Base-by-base conservation (phyloP, 1,139 yeast species). In the Pichia sp. region DNA sequence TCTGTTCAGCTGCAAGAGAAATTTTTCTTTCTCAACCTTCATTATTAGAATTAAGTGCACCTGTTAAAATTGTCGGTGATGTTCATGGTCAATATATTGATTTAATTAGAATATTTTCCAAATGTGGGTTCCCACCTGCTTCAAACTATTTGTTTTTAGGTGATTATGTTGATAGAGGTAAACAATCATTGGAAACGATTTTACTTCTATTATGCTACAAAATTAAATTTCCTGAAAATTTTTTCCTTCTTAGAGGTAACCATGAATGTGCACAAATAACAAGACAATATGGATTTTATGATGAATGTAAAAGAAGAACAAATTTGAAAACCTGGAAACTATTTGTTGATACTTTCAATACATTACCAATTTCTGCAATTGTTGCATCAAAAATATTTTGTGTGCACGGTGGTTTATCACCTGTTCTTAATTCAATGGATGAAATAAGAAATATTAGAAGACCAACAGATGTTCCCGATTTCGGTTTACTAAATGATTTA, bases 211-310 rank as follows among this genome's bases (percentile, higher is more conserved):
- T 93, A 53, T 89, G 96, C 70, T 93, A 89, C 71, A 93, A 93
- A 69, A 91, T 93, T 70, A 91, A 91, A 67, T 91, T 90, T 66
- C 98, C 98, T 0, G 98, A 93, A 65, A 93, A 93, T 72, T 93
- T 93, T 69, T 93, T 93, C 70, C 68, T 93, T 43, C 74, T 93
- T 52, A 76, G 99, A 62, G 98, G 99, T 19, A 93, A 93, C 69
- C 99, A 93, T 70, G 98, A 93, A 72, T 89, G 96, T 71, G 98
- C 98, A 28, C 89, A 87, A 65, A 96, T 93, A 48, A 93, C 98
- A 3, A 77, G 96, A 60, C 96, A 93, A 31, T 93, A 93, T 67
- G 98, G 99, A 6, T 93, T 93, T 66, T 93, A 89, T 68, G 98
- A 93, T 71, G 99, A 93, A 70, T 93, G 98, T 73, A 93, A 93